phyloP scores from a whole-genome alignment of 768 basidiomycete genomes.

The Boletus patriciae region DNA sequence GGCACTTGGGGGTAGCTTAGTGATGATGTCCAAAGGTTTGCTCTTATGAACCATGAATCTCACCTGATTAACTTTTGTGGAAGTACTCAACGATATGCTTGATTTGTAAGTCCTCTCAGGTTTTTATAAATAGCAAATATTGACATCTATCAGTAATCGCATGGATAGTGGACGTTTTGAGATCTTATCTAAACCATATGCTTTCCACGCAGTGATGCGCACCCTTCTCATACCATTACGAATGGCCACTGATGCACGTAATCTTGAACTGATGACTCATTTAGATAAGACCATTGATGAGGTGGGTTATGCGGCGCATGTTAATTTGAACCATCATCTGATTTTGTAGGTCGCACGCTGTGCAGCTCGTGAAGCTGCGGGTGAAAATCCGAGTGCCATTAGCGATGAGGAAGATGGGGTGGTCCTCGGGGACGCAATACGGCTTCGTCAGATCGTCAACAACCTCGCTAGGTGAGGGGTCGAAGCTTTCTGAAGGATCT shows the following conservation, averaged over 20 bases:
- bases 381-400: constrained; percentile 36
- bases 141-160: constrained; percentile 54
- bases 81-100: constrained; percentile 76
- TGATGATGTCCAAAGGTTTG: constrained; percentile 85
- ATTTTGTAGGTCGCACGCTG: constrained; percentile 52
- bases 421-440: constrained; percentile 82
- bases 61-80: constrained; percentile 4
- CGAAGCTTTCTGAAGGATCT: background rate
- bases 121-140: background rate
- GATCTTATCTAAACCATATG: constrained; percentile 62
- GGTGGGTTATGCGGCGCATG: constrained; percentile 33
- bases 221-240: constrained; percentile 70
- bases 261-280: constrained; percentile 63
- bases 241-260: constrained; percentile 65
- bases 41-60: background rate
- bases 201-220: constrained; percentile 75
- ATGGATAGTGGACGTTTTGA: constrained; percentile 89
- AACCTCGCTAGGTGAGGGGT: constrained; percentile 68
- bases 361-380: constrained; percentile 60
- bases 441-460: constrained; percentile 77
- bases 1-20: constrained; percentile 76
- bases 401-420: constrained; percentile 51
- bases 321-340: background rate
- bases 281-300: constrained; percentile 68
- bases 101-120: constrained; percentile 57